Evolutionary conservation across 176 grass and related monocot genomes (phyloP), one percentile per base, ranked within the genome.

Genomic region (Musa beccarii): DNA sequence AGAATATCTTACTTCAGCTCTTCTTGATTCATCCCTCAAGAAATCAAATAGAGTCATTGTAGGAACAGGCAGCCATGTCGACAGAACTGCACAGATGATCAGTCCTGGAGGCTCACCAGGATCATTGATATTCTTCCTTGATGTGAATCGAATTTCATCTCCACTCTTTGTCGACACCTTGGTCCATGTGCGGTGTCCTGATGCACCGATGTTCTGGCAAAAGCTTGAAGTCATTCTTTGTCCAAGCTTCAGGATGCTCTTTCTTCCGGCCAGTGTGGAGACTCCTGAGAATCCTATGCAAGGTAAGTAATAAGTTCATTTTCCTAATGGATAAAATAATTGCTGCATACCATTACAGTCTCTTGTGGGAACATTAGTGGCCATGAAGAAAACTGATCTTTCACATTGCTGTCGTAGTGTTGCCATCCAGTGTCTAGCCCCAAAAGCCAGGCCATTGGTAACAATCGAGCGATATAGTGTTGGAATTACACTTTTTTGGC

Each of bases 201-300:
- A 89, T 10, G 70, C 88, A 17, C 84, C 81, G 19, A 89, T 72
- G 76, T 29, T n/a, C 64, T 80, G 80, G 49, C 76, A 86, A 61
- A 97, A 84, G 75, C 75, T 83, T 51, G 78, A 84, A 0, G 84
- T 82, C 84, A 92, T 92, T 77, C 93, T 82, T 11, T 90, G 88
- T 25, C 85, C 86, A 34, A 97, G 78, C 62, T 84, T 93, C 84
- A 93, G 83, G 8, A 90, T 86, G 85, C 93, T 97, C 82, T 87
- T 87, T 75, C 88, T 90, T 79, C 88, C 93, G 5, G 87, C 89
- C 50, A 79, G 53, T 8, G 93, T 88, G 13, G 83, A 71, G n/a
- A 96, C 87, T n/a, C 93, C 89, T 96, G 64, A 52, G 25, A 65
- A 25, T 54, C 49, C 9, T 19, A 51, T 72, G 11, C 51, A 34